Percentiles rank a stretch among this genome's conserved stretches.
phyloP scores from a whole-genome alignment of 2,329 filamentous ascomycete species.

The Stagonosporopsis chrysanthemi region DNA sequence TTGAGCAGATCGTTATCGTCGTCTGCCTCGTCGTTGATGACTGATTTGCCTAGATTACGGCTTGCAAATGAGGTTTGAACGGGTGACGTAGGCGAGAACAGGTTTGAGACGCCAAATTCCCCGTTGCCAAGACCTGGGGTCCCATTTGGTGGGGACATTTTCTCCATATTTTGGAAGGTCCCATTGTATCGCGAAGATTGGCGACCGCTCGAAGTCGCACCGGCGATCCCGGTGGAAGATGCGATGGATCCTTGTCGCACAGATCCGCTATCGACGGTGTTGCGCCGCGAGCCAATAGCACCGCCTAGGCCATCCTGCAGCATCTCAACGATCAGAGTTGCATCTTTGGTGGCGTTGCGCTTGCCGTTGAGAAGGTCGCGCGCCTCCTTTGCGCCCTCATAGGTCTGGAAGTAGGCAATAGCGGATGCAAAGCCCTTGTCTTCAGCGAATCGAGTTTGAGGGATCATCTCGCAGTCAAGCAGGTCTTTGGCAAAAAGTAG shows the following conservation, averaged over 20 bases:
- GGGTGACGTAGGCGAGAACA: constrained; percentile 78
- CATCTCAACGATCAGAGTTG: constrained; percentile 66
- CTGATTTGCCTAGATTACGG: constrained; percentile 67
- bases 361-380: constrained; percentile 67
- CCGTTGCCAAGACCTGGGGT: constrained; percentile 62
- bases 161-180: constrained; percentile 68
- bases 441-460: constrained; percentile 59
- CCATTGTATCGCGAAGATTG: constrained; percentile 68
- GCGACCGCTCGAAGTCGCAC: constrained; percentile 50
- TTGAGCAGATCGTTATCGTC: constrained; percentile 78
- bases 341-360: constrained; percentile 66
- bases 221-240: constrained; percentile 56
- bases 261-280: constrained; percentile 60
- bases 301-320: constrained; percentile 50
- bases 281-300: constrained; percentile 58
- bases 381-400: constrained; percentile 66
- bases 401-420: constrained; percentile 65
- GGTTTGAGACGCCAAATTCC: constrained; percentile 68
- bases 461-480: constrained; percentile 65
- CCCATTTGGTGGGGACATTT: constrained; percentile 65
- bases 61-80: constrained; percentile 74
- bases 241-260: constrained; percentile 55
- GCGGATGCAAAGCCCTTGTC: constrained; percentile 65
- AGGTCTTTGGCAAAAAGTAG: constrained; percentile 71
- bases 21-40: constrained; percentile 74